A percentile compares a stretch with the other conserved stretches of the same genome.
Evolutionary conservation across 169 alveolate genomes (phyloP).

Genomic region (Eimeria praecox): DNA sequence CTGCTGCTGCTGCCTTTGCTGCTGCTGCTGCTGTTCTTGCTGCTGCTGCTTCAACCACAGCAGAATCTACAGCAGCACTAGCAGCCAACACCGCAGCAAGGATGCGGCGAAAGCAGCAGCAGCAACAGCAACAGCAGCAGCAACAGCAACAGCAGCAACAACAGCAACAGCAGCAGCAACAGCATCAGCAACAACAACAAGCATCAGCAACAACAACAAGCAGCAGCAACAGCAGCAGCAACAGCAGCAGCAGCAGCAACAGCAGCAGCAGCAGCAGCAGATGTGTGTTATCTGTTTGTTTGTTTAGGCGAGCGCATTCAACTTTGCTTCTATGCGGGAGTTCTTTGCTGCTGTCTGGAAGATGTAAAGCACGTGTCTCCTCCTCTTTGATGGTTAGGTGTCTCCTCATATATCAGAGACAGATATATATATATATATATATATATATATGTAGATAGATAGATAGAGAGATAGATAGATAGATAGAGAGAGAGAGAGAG

Average conservation of each 20-base stretch:
- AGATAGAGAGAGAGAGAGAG: no score
- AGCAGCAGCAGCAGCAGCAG: conserved; percentile 33
- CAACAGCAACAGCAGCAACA: background rate
- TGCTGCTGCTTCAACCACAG: background rate
- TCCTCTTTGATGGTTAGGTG: background rate
- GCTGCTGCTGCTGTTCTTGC: conserved; percentile 10
- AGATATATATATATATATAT: background rate
- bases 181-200: conserved; percentile 2
- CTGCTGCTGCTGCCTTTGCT: conserved; percentile 25
- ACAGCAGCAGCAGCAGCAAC: conserved; percentile 14
- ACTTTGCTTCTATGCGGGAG: background rate
- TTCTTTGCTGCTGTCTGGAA: background rate
- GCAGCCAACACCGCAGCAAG: background rate
- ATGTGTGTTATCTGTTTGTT: background rate
- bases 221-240: conserved; percentile 35
- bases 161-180: background rate
- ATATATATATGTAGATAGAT: no score
- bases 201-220: conserved; percentile 6
- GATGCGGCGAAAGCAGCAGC: background rate
- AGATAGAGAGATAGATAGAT: no score
- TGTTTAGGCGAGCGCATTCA: conserved; percentile 1
- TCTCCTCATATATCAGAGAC: no score
- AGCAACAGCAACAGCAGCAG: background rate
- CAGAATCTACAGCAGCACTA: no score
- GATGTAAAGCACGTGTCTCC: conserved; percentile 10